Evolutionary conservation across 2,329 filamentous ascomycete species (phyloP), one percentile per base, ranked within the genome.

Genomic region (Rosellinia necatrix): DNA sequence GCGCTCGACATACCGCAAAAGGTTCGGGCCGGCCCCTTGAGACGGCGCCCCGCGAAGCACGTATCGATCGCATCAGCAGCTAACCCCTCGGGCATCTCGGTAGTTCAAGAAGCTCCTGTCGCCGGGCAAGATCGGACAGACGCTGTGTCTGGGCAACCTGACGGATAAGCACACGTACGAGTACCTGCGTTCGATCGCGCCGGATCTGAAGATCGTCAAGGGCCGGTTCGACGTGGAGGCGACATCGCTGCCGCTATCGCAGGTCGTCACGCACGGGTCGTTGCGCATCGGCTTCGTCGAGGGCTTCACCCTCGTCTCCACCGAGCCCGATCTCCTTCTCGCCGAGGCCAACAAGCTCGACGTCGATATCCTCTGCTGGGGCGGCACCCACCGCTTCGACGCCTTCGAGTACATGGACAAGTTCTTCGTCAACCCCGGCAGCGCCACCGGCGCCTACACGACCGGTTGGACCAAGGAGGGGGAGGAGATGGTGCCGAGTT

Each of bases 1-100:
- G 92, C 91, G 67, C 86, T 94, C 63, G 92, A 96, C 74, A 92
- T 96, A 69, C 92, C 92, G 57, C 82, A 88, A 74, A 96, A 96
- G 86, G 91, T 92, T 80, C 49, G 40, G 13, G 34, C 43, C 38
- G 22, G 34, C 27, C 27, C 21, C n/a, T 40, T 1, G 3, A n/a
- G 10, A 9, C 38, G 17, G 17, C 29, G 7, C 12, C 19, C 13
- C 10, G 24, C 29, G 34, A 40, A 19, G n/a, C 15, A 64, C 49
- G 29, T 30, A n/a, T n/a, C n/a, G n/a, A n/a, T n/a, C n/a, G n/a
- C n/a, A n/a, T n/a, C n/a, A 51, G 41, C 49, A 35, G 38, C 34
- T 63, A 53, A 63, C 57, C 27, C 22, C 8, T 22, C 10, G 44
- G 35, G 24, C 19, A 4, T 19, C 12, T 15, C n/a, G 37, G 41